Evolutionary conservation across 2,329 filamentous ascomycete species (phyloP), one percentile per base, ranked within the genome.

Genomic region (Phialophora expanda): DNA sequence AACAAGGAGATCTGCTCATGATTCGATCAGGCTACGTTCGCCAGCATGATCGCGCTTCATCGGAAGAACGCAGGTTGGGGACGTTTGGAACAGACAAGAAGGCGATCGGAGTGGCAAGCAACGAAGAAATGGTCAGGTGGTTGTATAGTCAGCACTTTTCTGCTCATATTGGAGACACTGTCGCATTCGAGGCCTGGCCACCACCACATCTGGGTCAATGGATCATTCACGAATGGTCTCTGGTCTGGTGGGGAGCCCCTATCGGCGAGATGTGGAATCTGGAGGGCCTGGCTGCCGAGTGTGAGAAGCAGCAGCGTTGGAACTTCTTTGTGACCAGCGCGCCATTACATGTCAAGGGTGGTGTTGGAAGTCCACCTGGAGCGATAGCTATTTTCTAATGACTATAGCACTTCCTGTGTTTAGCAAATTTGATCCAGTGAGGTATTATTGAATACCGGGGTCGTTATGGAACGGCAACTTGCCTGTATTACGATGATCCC

Each of bases 11-110:
- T n/a, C n/a, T n/a, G n/a, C n/a, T n/a, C n/a, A n/a, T n/a, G n/a
- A n/a, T n/a, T n/a, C n/a, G n/a, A n/a, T n/a, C n/a, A 1, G 89
- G 89, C 0, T 85, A 84, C 20, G 56, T 59, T 30, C 41, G 56
- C 26, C 56, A 26, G 41, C 56, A 59, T 41, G 44, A 59, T 30
- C 34, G 26, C 8, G 56, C 56, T 9, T 59, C 56, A n/a, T 1
- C 22, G 5, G 1, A 59, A 30, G 12, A 59, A 26, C 20, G 56
- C 44, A 59, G 12, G 14, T 24, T n/a, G 56, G 56, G 24, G 20
- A 59, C 56, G 6, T 50, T 32, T 22, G 54, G 26, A 3, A 50
- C 34, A 1, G 44, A 59, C 41, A 32, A 11, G 11, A 28, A 48
- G 20, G 56, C 56, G 5, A 59, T 59, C 26, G 56, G 41, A 28